Evolutionary conservation across 495 filamentous ascomycete species (phyloP).

Genomic region (Aspergillus homomorphus): DNA sequence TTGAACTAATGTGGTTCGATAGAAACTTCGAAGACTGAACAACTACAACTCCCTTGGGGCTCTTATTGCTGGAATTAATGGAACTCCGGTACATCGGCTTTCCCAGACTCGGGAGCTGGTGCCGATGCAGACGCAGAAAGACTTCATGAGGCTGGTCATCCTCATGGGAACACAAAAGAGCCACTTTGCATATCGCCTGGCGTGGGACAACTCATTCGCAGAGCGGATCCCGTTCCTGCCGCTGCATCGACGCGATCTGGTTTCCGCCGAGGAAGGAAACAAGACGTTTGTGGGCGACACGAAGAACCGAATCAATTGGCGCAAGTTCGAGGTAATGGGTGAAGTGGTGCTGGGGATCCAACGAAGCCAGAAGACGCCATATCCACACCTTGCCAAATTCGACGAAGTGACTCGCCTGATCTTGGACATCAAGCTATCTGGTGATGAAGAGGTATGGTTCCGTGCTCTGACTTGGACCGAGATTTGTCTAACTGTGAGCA

Average conservation of each 20-base stretch:
- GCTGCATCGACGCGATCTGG: constrained; percentile 83
- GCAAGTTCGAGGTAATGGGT: constrained; percentile 95
- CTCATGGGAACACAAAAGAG: constrained; percentile 90
- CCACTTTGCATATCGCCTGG: constrained; percentile 89
- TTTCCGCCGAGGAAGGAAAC: constrained; percentile 89
- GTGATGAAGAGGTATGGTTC: constrained; percentile 48
- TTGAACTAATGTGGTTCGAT: background rate
- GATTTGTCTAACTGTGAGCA: constrained; percentile 22
- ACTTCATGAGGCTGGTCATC: constrained; percentile 84
- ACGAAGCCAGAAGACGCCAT: constrained; percentile 82
- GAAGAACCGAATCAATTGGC: constrained; percentile 88
- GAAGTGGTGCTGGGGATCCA: constrained; percentile 88
- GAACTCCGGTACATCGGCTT: constrained; percentile 82
- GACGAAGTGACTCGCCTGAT: constrained; percentile 68
- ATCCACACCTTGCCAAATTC: constrained; percentile 63
- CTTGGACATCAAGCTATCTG: constrained; percentile 58
- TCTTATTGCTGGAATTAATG: constrained; percentile 88
- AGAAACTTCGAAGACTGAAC: constrained; percentile 84
- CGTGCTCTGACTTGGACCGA: background rate
- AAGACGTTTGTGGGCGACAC: constrained; percentile 74
- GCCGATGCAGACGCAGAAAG: constrained; percentile 62
- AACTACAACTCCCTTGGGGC: constrained; percentile 96
- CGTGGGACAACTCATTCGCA: constrained; percentile 90
- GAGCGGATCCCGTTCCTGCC: constrained; percentile 93
- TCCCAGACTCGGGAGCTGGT: constrained; percentile 78